A percentile compares a stretch with the other conserved stretches of the same genome.
Conservation (phyloP, 768 basidiomycete genomes). For the Mycena indigotica region DNA sequence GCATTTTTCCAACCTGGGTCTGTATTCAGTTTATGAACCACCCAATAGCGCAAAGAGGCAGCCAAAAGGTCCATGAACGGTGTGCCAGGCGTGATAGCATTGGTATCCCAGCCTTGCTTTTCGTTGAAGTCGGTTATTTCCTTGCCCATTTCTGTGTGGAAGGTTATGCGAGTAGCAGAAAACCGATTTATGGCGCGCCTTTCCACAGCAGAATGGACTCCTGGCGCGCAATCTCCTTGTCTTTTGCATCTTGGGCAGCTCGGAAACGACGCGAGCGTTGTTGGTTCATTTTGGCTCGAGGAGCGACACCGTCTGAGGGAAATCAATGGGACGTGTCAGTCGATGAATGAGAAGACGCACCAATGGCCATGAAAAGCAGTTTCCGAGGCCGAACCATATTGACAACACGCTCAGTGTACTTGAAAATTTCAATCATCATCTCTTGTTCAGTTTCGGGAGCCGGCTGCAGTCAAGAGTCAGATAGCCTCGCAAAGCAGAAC, state of each 20-base stretch:
- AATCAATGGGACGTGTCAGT: not conserved
- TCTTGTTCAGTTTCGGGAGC: constrained; percentile 97
- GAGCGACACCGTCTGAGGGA: constrained; percentile 88
- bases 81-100: constrained; percentile 98
- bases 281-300: constrained; percentile 99
- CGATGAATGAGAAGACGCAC: constrained; percentile 43
- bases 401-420: constrained; percentile 94
- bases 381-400: constrained; percentile 96
- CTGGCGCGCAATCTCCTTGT: constrained; percentile 85
- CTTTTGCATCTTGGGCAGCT: constrained; percentile 90
- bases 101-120: constrained; percentile 93
- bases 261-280: constrained; percentile 97
- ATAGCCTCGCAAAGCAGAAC: constrained; percentile 1
- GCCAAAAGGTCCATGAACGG: constrained; percentile 97
- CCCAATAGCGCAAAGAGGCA: constrained; percentile 90
- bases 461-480: constrained; percentile 53
- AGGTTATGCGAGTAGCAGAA: constrained; percentile 2
- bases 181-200: constrained; percentile 60
- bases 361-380: constrained; percentile 97
- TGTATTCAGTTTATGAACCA: constrained; percentile 89
- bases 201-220: constrained; percentile 86
- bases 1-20: constrained; percentile 97
- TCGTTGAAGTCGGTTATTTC: constrained; percentile 76
- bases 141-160: constrained; percentile 89
- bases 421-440: constrained; percentile 98